Evolutionary conservation across 352 stramenopile genomes (phyloP).

Genomic region (Phytophthora podocarpi): DNA sequence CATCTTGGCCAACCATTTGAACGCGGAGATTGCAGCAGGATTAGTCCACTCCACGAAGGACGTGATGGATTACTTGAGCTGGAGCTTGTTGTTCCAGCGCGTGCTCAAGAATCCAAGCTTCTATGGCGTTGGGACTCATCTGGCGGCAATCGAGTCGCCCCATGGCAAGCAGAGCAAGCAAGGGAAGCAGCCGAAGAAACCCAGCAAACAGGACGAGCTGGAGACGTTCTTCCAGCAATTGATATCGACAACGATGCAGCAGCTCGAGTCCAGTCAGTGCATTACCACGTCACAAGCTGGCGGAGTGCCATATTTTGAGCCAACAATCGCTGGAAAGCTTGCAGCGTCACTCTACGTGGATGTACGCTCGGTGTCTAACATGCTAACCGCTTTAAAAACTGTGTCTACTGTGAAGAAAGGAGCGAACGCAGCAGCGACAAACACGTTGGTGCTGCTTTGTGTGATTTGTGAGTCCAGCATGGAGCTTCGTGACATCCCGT

Average conservation of each 20-base stretch:
- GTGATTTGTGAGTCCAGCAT: constrained; percentile 70
- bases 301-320: constrained; percentile 48
- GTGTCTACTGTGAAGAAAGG: constrained; percentile 17
- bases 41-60: constrained; percentile 89
- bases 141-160: background rate
- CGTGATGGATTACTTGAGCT: constrained; percentile 95
- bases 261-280: constrained; percentile 90
- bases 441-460: constrained; percentile 45
- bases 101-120: constrained; percentile 96
- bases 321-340: constrained; percentile 92
- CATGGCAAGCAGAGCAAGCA: constrained; percentile 28
- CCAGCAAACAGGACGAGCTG: constrained; percentile 32
- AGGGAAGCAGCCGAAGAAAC: constrained; percentile 22
- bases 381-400: constrained; percentile 51
- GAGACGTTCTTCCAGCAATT: constrained; percentile 87
- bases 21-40: constrained; percentile 95
- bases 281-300: constrained; percentile 39
- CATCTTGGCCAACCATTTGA: constrained; percentile 91
- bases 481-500: constrained; percentile 95
- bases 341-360: constrained; percentile 97
- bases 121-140: constrained; percentile 83
- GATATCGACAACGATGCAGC: constrained; percentile 69
- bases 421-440: background rate
- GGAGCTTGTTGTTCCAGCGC: constrained; percentile 97
- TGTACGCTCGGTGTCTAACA: constrained; percentile 85